Conservation (phyloP, 768 basidiomycete genomes). For the Cystoderma amianthinum region DNA sequence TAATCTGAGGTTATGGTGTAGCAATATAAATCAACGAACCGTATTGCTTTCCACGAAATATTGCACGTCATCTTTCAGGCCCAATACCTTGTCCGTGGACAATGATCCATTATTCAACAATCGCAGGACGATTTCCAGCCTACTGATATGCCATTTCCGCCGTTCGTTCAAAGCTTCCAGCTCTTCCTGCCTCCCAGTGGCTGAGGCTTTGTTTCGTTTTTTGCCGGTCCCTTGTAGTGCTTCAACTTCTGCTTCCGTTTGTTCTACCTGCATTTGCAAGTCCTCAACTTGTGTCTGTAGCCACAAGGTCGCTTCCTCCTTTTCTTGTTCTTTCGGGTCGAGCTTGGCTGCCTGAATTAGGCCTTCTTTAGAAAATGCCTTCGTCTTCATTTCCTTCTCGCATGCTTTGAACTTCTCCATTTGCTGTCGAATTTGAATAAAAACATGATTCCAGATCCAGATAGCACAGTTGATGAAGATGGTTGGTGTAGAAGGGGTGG, state of each 20-base stretch:
- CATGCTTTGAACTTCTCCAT: conserved; percentile 99
- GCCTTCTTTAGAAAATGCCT: conserved; percentile 98
- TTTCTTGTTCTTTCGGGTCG: conserved; percentile 96
- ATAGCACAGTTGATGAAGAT: not conserved
- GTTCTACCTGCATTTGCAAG: conserved; percentile 87
- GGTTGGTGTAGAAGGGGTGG: not conserved
- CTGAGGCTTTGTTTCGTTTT: conserved; percentile 72
- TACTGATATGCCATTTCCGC: conserved; percentile 89
- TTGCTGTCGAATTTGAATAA: conserved; percentile 55
- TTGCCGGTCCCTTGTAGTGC: conserved; percentile 72
- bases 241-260: conserved; percentile 93
- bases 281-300: conserved; percentile 86
- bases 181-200: conserved; percentile 70
- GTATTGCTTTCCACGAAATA: conserved; percentile 96
- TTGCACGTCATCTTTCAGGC: conserved; percentile 87
- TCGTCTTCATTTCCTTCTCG: conserved; percentile 99
- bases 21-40: conserved; percentile 43
- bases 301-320: conserved; percentile 85
- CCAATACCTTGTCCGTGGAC: conserved; percentile 69
- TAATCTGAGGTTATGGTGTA: conserved; percentile 5
- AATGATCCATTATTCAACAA: conserved; percentile 92
- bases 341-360: conserved; percentile 90
- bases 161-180: conserved; percentile 89
- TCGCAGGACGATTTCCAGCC: conserved; percentile 89
- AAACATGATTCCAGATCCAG: not conserved